Base-by-base conservation (phyloP, 257 asterid species). In the Nicotiana otophora region DNA sequence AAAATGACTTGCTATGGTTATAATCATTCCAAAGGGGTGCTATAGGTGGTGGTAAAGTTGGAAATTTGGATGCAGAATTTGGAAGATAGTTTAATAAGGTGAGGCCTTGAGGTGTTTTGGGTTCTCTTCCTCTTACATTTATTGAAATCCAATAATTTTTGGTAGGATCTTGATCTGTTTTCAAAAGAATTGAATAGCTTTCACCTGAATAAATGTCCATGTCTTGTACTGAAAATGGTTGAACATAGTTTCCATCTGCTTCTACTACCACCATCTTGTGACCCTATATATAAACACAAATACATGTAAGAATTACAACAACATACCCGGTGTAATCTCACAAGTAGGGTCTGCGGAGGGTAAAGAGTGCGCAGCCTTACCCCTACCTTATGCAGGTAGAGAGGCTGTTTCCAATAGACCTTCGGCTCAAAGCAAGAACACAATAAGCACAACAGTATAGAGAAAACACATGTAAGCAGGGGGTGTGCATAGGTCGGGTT, bases 201-300 rank as follows among this genome's bases (percentile, higher is more conserved):
- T 93, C 98, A 12, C 98, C 98, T 0, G 98, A 95, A 89, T 95
- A 90, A 26, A 95, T 89, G 92, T 95, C 97, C 66, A 95, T 83
- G 48, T 91, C 90, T 17, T 89, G 86, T 15, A 89, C 96, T 1
- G 88, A 8, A 70, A 93, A 91, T 46, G 98, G 98, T 57, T 86
- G 76, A 4, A 92, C 86, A 31, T 93, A 91, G 85, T 95, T 93
- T 80, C 98, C 98, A 76, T 92, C 98, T 12, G 97, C 97, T 89
- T 92, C 98, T 5, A 91, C 98, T 63, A 95, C 90, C 81, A 72
- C 75, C 87, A 95, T 84, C 86, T 90, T 93, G 88, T 95, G 98
- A 76, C 89, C 82, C 98, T 95, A 68, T 15, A 74, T 23, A 70
- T 0, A 20, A 23, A 74, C 16, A 69, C 26, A 28, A 23, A 75